A percentile compares a stretch with the other conserved stretches of the same genome.
phyloP scores from a whole-genome alignment of 2,329 filamentous ascomycete genomes.

The Rutstroemia sp. region DNA sequence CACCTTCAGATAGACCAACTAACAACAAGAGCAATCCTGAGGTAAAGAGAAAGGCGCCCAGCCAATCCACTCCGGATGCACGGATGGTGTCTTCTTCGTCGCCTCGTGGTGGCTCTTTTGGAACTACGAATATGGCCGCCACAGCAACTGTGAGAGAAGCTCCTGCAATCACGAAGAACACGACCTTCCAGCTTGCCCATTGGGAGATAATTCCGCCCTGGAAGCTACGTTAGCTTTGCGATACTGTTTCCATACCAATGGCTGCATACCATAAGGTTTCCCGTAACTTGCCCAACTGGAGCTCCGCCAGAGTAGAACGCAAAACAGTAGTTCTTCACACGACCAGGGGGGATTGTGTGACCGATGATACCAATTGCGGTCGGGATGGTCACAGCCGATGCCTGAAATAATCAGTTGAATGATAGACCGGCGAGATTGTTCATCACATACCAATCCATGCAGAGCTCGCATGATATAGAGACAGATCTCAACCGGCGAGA shows the following conservation, averaged over 20 bases:
- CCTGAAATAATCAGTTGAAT: conserved; percentile 15
- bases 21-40: conserved; percentile 53
- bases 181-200: conserved; percentile 58
- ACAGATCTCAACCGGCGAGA: conserved; percentile 58
- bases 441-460: conserved; percentile 46
- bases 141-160: conserved; percentile 49
- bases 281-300: conserved; percentile 56
- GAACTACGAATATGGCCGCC: conserved; percentile 53
- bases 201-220: conserved; percentile 54
- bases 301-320: conserved; percentile 57
- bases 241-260: not conserved
- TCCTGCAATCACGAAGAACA: conserved; percentile 58
- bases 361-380: conserved; percentile 65
- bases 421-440: not conserved
- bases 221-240: conserved; percentile 26
- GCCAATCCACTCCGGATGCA: conserved; percentile 53
- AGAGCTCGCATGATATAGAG: conserved; percentile 61
- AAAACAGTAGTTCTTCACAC: conserved; percentile 65
- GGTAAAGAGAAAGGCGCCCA: conserved; percentile 57
- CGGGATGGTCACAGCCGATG: conserved; percentile 56
- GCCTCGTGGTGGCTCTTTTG: conserved; percentile 35
- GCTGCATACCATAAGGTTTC: conserved; percentile 37
- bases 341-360: conserved; percentile 58
- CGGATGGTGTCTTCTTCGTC: conserved; percentile 6
- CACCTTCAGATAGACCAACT: conserved; percentile 62